Evolutionary conservation across 2,329 filamentous ascomycete species (phyloP), one percentile per base, ranked within the genome.

Genomic region (Colletotrichum caudatum): DNA sequence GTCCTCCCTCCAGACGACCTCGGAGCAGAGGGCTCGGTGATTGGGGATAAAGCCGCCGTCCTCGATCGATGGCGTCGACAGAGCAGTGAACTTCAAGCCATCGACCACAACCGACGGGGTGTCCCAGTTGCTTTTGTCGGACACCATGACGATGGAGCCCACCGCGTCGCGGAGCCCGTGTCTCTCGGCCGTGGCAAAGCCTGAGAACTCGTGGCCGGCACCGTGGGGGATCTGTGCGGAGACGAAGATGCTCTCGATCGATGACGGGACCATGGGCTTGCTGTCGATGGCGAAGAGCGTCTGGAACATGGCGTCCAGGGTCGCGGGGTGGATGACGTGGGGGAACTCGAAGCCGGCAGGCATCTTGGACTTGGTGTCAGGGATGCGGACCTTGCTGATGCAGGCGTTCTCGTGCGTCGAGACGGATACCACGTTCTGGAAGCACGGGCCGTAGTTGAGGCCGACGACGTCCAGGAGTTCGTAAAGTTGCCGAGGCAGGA

Each of bases 291-390:
- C 81, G 62, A 89, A 84, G 0, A 86, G 80, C 0, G 83, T 82
- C 66, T 90, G 88, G 33, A 90, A 84, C 77, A 89, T 84, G 3
- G 85, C 79, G 74, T 90, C 88, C 16, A 90, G 79, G 0, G 88
- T 89, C 5, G 86, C 83, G 0, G 88, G 88, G 73, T 90, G 88
- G n/a, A 90, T 83, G 5, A 89, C 68, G 73, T 89, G 86, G 4
- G 83, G 80, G 71, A 84, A 89, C 75, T 89, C 87, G 64, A 85
- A 88, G 18, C 82, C 78, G 50, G 80, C 80, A 0, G 87, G 88
- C 88, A 90, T 90, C 56, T 80, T 82, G 3, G 83, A 79, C 73
- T 79, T 84, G 2, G 87, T 89, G 73, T 88, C 82, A 0, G 86
- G 84, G 5, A 88, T 79, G 9, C 77, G 76, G 5, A 88, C 76